Conservation (phyloP, 2,329 filamentous ascomycete species). For the Colletotrichum ledebouriae region DNA sequence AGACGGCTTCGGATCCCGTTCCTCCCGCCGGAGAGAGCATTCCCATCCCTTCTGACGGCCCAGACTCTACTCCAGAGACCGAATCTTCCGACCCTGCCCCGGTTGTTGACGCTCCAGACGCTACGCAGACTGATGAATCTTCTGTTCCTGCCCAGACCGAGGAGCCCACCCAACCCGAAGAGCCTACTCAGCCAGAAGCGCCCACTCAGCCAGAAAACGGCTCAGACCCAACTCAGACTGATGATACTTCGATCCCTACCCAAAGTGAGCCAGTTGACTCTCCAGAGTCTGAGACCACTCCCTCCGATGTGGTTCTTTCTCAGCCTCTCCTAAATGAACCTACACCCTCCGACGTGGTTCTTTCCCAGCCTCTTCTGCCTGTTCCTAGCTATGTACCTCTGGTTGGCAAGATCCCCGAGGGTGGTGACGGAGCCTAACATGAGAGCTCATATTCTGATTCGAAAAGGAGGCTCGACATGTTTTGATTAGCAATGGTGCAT, state of each 20-base stretch:
- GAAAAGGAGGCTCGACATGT: background rate
- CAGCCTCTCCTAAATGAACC: background rate
- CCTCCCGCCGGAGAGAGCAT: constrained; percentile 12
- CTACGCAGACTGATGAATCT: background rate
- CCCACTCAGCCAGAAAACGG: too few species aligned
- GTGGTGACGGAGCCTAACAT: constrained; percentile 2
- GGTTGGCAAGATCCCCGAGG: background rate
- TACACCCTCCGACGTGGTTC: background rate
- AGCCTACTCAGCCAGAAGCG: too few species aligned
- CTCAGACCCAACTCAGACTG: too few species aligned
- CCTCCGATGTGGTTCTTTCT: background rate
- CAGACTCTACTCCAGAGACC: background rate
- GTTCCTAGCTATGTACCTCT: background rate
- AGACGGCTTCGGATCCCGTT: background rate
- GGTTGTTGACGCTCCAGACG: background rate
- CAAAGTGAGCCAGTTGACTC: background rate
- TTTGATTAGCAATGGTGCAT: background rate
- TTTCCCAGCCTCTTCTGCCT: background rate
- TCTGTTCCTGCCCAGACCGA: background rate
- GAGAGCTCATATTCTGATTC: background rate
- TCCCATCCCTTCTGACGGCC: background rate
- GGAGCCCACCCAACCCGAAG: too few species aligned
- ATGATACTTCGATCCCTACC: too few species aligned
- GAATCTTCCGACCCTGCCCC: background rate
- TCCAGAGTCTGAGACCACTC: background rate